Conservation (phyloP, 805 yeast species). For the Nematodospora valgi region DNA sequence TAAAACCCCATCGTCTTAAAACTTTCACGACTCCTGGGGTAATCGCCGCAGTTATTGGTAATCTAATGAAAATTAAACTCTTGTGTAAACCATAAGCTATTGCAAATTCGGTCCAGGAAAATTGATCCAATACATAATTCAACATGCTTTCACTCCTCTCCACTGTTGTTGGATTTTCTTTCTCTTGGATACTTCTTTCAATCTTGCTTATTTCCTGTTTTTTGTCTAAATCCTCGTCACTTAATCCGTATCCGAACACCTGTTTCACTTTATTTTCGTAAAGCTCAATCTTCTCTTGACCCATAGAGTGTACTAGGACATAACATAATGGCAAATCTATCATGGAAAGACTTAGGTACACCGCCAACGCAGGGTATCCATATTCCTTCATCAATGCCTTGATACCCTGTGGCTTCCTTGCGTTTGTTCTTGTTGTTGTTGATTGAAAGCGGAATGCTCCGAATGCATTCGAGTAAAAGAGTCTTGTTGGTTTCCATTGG, state of each 20-base stretch:
- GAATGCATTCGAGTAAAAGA: too few relatives aligned
- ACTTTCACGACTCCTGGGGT: slow-evolving; percentile 74
- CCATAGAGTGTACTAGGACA: slow-evolving; percentile 77
- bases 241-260: slow-evolving; percentile 58
- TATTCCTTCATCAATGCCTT: slow-evolving; percentile 76
- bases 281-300: slow-evolving; percentile 74
- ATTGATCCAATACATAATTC: slow-evolving; percentile 26
- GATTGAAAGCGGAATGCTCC: too few relatives aligned
- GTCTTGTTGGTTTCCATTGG: too few relatives aligned
- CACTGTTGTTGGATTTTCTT: slow-evolving; percentile 10
- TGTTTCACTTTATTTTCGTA: slow-evolving; percentile 61
- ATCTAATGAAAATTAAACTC: slow-evolving; percentile 73
- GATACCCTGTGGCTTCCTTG: slow-evolving; percentile 42
- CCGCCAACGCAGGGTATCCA: slow-evolving; percentile 88
- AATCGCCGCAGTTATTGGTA: slow-evolving; percentile 89
- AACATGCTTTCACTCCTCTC: slow-evolving; percentile 12
- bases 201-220: slow-evolving; percentile 33
- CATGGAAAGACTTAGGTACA: slow-evolving; percentile 68
- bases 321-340: slow-evolving; percentile 85
- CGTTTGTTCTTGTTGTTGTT: slow-evolving; percentile 9
- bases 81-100: slow-evolving; percentile 94
- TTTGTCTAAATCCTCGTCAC: slow-evolving; percentile 38
- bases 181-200: slow-evolving; percentile 21
- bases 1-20: slow-evolving; percentile 76
- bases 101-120: slow-evolving; percentile 75